Base-by-base conservation (phyloP, 1,284 basidiomycete genomes). In the Ganoderma lucidum region DNA sequence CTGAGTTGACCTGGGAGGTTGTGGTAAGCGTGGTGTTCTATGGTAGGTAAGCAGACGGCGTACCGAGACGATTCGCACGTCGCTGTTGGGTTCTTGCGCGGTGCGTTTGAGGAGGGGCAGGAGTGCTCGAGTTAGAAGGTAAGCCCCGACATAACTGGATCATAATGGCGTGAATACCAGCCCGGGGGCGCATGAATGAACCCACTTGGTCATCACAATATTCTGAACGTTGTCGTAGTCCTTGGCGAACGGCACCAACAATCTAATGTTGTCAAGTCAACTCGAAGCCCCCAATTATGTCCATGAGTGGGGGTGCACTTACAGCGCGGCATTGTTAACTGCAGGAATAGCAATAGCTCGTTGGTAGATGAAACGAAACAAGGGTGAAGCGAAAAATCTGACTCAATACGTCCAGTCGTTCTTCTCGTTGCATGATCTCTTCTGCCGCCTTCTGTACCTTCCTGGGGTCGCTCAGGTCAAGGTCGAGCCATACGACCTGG, bases 381-480 rank as follows among this genome's bases (percentile, higher is more conserved):
- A 12, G 48, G 5, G 14, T 6, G 17, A 3, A 3, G 48, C 23
- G 10, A 10, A 51, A 48, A 51, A 8, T 51, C n/a, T 23, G 23
- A 53, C 48, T 53, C 23, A 53, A 28, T 15, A 53, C 23, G 23
- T 53, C 48, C 23, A 53, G 48, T n/a, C 23, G 48, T 28, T 53
- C 48, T 28, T 53, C 48, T 28, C 48, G 48, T 30, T 66, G 70
- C 77, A 87, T 72, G 67, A 90, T 85, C 23, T 80, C 81, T 66
- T 84, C 81, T 0, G 84, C 88, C 1, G 86, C 75, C 28, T 77
- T 73, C 71, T 83, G 85, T 6, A 83, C 84, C 8, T 80, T 75
- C 37, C 78, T 75, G 3, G 85, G 83, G 58, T 85, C 82, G 42
- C 77, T 71, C 60, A 89, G 77, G 71, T 90, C 86, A 14, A 87